Base-by-base conservation (phyloP, 768 basidiomycete species). In the Panaeolus papilionaceus region DNA sequence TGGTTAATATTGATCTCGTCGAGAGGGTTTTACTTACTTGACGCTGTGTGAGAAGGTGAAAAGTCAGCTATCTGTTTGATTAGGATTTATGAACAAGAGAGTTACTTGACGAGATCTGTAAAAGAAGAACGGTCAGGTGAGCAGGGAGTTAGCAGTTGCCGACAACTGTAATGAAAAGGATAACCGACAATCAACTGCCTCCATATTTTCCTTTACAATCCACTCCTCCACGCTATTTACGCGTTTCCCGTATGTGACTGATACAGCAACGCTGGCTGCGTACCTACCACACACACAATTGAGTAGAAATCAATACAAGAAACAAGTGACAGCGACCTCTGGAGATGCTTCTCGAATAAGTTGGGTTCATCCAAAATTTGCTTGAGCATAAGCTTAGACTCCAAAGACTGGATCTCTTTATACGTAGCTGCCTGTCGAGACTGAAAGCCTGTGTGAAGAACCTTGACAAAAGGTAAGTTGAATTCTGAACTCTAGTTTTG, bases 171-270 rank as follows among this genome's bases (percentile, higher is more conserved):
- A 16, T 4, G 16, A 2, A 44, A 44, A 18, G 18, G 42, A 44
- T 44, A 18, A 71, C 82, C 68, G 67, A 84, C 83, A 84, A 62
- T 81, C 80, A 73, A 83, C 78, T 0, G 82, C 75, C 7, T 77
- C 77, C 75, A 82, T 79, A 62, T 84, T 84, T 66, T 84, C 82
- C 68, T 78, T 80, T 1, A 85, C 83, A 14, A 85, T 76, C 80
- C 82, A 85, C 42, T 85, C 83, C 38, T 82, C 81, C 3, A 81
- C 77, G 42, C 77, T 82, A 18, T 84, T 77, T 11, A 85, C 79
- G 9, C 84, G 74, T 64, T 79, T 69, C 0, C 84, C 83, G 54
- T 85, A 85, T 0, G 82, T 78, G 5, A 84, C 79, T 14, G 83
- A 81, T 0, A 81, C 80, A 2, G 80, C 81, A 7, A 84, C 81